Base-by-base conservation (phyloP, 805 yeast genomes). In the Yarrowia phangngaensis region DNA sequence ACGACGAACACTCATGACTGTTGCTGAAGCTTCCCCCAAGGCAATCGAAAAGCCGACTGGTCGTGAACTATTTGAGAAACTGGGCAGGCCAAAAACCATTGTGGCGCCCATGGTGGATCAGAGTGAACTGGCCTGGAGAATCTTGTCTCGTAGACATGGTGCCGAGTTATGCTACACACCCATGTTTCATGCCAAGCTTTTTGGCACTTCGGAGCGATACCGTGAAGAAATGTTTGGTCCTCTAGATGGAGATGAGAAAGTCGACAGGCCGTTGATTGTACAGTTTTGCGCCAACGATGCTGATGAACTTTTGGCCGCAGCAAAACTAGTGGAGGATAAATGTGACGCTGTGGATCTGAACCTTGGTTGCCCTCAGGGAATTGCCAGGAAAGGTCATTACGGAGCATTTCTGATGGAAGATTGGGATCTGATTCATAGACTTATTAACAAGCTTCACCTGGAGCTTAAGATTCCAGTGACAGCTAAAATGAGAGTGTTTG, bases 31-130 rank as follows among this genome's bases (percentile, higher is more conserved):
- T 15, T 9, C 41, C 13, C 13, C 20, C 15, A 22, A 35, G 19
- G 22, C 43, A n/a, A 15, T 30, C 24, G 45, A 19, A 11, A 70
- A 69, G 51, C 58, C 65, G 15, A 57, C 64, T 13, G 97, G 97
- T 1, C 71, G 94, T 52, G 78, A 75, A 38, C 73, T 92, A 1
- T 90, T 69, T 62, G 73, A 84, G 33, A 65, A 75, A 11, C 69
- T 90, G 12, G 92, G 92, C 0, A 59, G 67, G 16, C 98, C 98
- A 2, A 76, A 71, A 41, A 85, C 83, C 55, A 81, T 92, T 19
- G 92, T 92, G 15, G 98, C 97, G 3, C 99, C 99, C 1, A 90
- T 92, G 97, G 99, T 92, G 14, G 99, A 92, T 64, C 97, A 88
- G 56, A 80, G 90, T 3, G 99, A 92, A 61, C 72, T 92, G 14